A percentile compares a stretch with the other conserved stretches of the same genome.
phyloP scores from a whole-genome alignment of 352 stramenopile species.

The Phytophthora pistaciae region DNA sequence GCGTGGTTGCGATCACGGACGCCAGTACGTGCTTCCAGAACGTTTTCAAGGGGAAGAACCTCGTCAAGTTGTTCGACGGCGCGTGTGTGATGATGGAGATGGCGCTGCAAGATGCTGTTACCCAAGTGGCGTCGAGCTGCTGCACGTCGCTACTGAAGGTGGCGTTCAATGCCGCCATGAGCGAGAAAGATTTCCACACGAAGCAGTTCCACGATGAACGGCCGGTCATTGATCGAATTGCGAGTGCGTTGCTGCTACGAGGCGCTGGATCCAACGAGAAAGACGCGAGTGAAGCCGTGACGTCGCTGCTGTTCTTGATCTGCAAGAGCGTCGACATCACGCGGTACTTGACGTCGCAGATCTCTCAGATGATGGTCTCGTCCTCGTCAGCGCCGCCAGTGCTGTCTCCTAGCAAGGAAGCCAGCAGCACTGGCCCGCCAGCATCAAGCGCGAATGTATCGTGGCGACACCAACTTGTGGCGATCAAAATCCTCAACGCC shows the following conservation, averaged over 20 bases:
- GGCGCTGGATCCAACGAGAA: constrained; percentile 81
- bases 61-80: constrained; percentile 69
- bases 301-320: constrained; percentile 81
- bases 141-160: constrained; percentile 70
- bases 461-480: constrained; percentile 78
- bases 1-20: constrained; percentile 63
- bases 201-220: constrained; percentile 61
- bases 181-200: constrained; percentile 69
- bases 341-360: constrained; percentile 61
- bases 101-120: constrained; percentile 66
- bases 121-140: constrained; percentile 69
- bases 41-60: constrained; percentile 39
- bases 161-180: constrained; percentile 68
- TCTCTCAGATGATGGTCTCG: constrained; percentile 55
- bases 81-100: constrained; percentile 70
- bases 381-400: constrained; percentile 9
- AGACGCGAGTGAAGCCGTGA: constrained; percentile 79
- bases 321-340: constrained; percentile 85
- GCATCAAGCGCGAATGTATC: constrained; percentile 33
- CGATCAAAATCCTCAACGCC: constrained; percentile 82
- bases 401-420: constrained; percentile 34
- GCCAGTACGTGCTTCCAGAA: constrained; percentile 63
- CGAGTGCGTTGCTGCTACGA: constrained; percentile 51
- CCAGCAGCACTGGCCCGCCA: neutral
- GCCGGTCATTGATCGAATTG: constrained; percentile 58